Percentiles rank a stretch among this genome's conserved stretches.
phyloP scores from a whole-genome alignment of 192 early-diverging fungal species.

The Dissophora globulifera region DNA sequence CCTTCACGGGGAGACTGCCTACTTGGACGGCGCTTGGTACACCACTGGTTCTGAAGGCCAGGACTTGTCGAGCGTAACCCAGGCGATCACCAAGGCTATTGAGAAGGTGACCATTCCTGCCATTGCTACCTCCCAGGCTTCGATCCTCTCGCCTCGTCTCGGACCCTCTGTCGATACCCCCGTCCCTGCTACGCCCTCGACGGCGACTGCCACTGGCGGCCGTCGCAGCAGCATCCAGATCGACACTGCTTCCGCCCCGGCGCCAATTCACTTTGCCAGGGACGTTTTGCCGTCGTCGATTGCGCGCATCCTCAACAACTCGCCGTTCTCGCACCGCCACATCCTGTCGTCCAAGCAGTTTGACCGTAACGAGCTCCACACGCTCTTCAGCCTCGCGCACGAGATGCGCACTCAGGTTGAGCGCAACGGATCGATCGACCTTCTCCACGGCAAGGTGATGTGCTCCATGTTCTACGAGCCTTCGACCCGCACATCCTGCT shows the following conservation, averaged over 20 bases:
- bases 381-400: constrained; percentile 95
- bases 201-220: constrained; percentile 10
- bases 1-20: constrained; percentile 83
- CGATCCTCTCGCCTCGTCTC: constrained; percentile 46
- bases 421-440: constrained; percentile 82
- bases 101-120: constrained; percentile 27
- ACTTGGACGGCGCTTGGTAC: constrained; percentile 80
- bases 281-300: constrained; percentile 22
- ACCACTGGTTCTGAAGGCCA: constrained; percentile 56
- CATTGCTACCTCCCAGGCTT: background rate
- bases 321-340: constrained; percentile 94
- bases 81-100: constrained; percentile 51
- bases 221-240: constrained; percentile 37
- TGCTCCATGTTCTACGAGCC: constrained; percentile 98
- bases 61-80: constrained; percentile 57
- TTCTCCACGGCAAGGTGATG: constrained; percentile 92
- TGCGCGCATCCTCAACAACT: constrained; percentile 65
- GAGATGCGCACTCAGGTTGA: constrained; percentile 97
- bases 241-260: constrained; percentile 4
- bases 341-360: constrained; percentile 94
- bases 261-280: background rate
- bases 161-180: constrained; percentile 31
- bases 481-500: constrained; percentile 92
- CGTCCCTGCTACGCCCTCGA: constrained; percentile 11
- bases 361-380: constrained; percentile 90